Evolutionary conservation across 768 basidiomycete genomes (phyloP).

Genomic region (Tricholoma matsutake): DNA sequence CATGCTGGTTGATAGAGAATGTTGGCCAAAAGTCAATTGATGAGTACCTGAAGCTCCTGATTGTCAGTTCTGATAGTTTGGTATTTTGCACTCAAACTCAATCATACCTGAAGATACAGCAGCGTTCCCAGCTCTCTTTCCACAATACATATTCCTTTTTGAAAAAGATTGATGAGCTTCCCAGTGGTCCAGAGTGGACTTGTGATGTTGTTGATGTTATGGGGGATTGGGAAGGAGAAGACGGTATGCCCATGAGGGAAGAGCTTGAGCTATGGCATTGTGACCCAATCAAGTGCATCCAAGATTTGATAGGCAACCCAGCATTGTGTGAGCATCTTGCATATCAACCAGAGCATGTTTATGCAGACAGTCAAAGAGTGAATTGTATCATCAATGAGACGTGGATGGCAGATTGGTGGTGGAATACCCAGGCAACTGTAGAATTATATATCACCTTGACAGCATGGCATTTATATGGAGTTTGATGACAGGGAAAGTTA

Average conservation of each 20-base stretch:
- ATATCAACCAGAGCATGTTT: background rate
- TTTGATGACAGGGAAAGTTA: background rate
- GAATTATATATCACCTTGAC: background rate
- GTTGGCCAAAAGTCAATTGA: conserved; percentile 27
- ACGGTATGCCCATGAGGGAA: background rate
- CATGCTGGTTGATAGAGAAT: conserved; percentile 25
- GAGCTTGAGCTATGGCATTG: background rate
- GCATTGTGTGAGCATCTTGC: background rate
- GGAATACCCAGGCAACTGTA: background rate
- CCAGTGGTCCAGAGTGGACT: background rate
- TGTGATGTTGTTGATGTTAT: background rate
- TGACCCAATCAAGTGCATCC: background rate
- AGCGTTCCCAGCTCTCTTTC: too few relatives aligned
- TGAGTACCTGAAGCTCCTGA: conserved; percentile 26
- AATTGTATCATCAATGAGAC: background rate
- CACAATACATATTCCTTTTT: background rate
- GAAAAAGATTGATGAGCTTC: background rate
- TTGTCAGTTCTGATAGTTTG: conserved; percentile 15
- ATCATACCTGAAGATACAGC: background rate
- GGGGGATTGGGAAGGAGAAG: background rate
- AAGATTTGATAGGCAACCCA: background rate
- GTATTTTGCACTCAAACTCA: background rate
- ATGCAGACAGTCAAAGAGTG: background rate
- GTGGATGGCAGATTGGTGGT: too few relatives aligned
- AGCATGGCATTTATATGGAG: background rate